Conservation (phyloP, 352 stramenopile genomes). For the Pythium brassicae region DNA sequence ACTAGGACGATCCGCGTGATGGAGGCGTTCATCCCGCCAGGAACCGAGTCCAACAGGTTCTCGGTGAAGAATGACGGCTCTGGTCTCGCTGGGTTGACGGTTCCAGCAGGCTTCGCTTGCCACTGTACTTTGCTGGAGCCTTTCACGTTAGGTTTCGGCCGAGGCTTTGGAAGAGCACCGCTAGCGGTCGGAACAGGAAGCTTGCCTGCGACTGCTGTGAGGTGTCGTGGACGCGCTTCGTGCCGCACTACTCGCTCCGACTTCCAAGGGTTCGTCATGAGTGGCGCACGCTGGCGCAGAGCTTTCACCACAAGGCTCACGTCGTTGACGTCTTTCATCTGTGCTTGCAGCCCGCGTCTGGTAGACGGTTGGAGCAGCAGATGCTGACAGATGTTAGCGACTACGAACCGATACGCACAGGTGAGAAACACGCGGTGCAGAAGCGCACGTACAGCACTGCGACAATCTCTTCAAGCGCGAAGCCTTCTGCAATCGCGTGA, state of each 20-base stretch:
- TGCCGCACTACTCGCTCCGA: constrained; percentile 29
- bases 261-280: constrained; percentile 57
- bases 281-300: constrained; percentile 34
- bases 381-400: not conserved
- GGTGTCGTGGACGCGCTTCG: constrained; percentile 3
- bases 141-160: not conserved
- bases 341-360: constrained; percentile 49
- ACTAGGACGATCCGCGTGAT: constrained; percentile 43
- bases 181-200: no score
- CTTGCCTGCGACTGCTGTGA: not conserved
- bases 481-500: constrained; percentile 46
- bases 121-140: no score
- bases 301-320: constrained; percentile 29
- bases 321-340: constrained; percentile 38
- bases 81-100: not conserved
- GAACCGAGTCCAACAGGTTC: constrained; percentile 52
- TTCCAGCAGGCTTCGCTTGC: not conserved
- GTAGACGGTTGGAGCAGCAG: constrained; percentile 1
- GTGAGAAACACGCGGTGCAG: not conserved
- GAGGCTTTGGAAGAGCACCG: not conserved
- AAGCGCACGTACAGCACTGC: constrained; percentile 43
- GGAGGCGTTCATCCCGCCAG: constrained; percentile 42
- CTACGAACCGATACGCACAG: not conserved
- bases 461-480: constrained; percentile 36
- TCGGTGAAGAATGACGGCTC: constrained; percentile 23